phyloP scores from a whole-genome alignment of 139 green algal genomes.

The Auxenochlorella protothecoides region DNA sequence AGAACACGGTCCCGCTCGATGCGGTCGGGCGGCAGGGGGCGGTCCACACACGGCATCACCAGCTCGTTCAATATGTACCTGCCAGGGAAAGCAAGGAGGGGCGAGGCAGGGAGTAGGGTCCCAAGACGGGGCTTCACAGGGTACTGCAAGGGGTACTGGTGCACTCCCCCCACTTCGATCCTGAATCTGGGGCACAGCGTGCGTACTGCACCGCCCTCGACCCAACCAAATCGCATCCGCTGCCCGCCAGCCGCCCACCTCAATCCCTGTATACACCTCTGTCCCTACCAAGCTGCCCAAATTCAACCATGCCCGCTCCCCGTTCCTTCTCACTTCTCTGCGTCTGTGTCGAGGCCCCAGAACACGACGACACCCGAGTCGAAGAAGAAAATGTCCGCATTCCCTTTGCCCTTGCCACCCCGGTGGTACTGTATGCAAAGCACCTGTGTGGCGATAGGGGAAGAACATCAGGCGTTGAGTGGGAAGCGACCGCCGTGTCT shows the following conservation, averaged over 20 bases:
- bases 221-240: no score
- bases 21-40: not conserved
- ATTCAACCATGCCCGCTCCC: no score
- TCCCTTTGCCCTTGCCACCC: not conserved
- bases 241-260: no score
- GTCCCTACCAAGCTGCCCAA: no score
- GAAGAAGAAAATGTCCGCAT: slow-evolving; percentile 17
- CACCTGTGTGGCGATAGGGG: not conserved
- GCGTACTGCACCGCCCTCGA: not conserved
- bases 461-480: not conserved
- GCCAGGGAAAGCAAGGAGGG: not conserved
- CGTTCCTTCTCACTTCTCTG: slow-evolving; percentile 3
- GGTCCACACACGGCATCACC: slow-evolving; percentile 8
- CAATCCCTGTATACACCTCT: no score
- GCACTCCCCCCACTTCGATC: no score
- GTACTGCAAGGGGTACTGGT: no score
- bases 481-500: not conserved
- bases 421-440: slow-evolving; percentile 1
- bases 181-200: no score
- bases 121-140: not conserved
- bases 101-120: not conserved
- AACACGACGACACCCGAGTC: slow-evolving; percentile 21
- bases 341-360: slow-evolving; percentile 9
- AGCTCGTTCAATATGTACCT: slow-evolving; percentile 16
- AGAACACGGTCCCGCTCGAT: slow-evolving; percentile 4